Base-by-base conservation (phyloP, 305 asterid species). In the Vinca major region DNA sequence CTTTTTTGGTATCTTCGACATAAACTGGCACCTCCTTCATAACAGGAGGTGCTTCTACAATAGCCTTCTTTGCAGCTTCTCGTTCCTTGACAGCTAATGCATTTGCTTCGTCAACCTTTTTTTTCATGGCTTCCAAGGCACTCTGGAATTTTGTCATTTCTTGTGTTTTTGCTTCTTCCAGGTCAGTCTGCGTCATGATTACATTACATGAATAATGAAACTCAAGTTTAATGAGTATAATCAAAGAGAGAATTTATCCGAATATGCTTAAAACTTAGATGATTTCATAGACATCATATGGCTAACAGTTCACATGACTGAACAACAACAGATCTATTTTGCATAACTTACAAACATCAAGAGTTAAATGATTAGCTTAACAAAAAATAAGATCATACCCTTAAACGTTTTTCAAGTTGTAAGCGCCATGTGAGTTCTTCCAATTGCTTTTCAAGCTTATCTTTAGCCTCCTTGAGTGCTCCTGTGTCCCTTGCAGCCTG, bases 401-500 rank as follows among this genome's bases (percentile, higher is more conserved):
- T 88, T 73, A 91, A 68, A 73, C 99, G 98, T 72, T 91, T 94
- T 82, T 91, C 99, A 71, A 93, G 92, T 73, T 93, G 97, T 81
- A 93, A 80, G 67, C 97, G 95, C 97, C 96, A 91, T 4, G 96
- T 91, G 63, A 91, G 93, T 61, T 93, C 99, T 87, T 93, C 99
- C 69, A 91, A 80, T 76, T 91, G 95, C 77, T 91, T 93, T 71
- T 91, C 97, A 70, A 93, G 96, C 89, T 93, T 93, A 80, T 93
- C 96, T 85, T 93, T 93, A 64, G 99, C 99, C 86, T 93, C 97
- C 88, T 88, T 89, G 77, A 93, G 95, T 48, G 96, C 97, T 80
- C 99, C 99, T 16, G 99, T 93, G 66, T 93, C 99, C 78, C 96
- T 87, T 62, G 99, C 97, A 82, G 96, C 97, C 97, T 93, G 87